A percentile compares a stretch with the other conserved stretches of the same genome.
phyloP scores from a whole-genome alignment of 805 yeast species.

The Saturnispora sanitii region DNA sequence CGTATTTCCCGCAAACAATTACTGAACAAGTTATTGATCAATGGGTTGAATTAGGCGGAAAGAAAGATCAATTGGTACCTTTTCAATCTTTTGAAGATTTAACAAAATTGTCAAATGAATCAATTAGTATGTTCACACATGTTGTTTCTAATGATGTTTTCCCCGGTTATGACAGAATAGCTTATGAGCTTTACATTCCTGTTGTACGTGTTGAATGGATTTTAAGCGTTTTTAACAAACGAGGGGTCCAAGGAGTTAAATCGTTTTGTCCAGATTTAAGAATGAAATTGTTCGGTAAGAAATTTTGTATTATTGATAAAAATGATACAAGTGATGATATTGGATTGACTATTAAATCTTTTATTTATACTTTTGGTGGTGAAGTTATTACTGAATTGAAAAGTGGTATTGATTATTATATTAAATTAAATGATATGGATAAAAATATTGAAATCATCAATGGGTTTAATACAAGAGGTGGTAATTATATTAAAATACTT shows the following conservation, averaged over 20 bases:
- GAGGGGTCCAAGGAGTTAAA: conserved; percentile 39
- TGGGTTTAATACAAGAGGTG: conserved; percentile 22
- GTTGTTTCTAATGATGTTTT: conserved; percentile 39
- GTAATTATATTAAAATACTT: conserved; percentile 46
- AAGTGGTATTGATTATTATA: conserved; percentile 67
- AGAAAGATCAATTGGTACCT: too few species aligned
- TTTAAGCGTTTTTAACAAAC: conserved; percentile 32
- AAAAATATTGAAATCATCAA: conserved; percentile 32
- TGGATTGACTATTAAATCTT: conserved; percentile 37
- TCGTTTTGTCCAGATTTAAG: conserved; percentile 65
- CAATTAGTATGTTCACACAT: conserved; percentile 28
- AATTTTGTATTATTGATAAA: conserved; percentile 44
- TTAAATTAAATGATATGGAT: conserved; percentile 41
- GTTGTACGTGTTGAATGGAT: conserved; percentile 59
- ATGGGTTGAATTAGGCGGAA: too few species aligned
- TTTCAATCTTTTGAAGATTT: conserved; percentile 11
- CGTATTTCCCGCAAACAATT: too few species aligned
- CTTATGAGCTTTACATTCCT: conserved; percentile 50
- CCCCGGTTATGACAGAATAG: conserved; percentile 35
- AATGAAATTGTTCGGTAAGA: conserved; percentile 51
- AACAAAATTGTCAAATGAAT: conserved; percentile 11
- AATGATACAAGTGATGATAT: conserved; percentile 46
- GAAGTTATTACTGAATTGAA: conserved; percentile 53
- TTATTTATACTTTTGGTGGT: conserved; percentile 72
- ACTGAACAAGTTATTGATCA: too few species aligned